Evolutionary conservation across 768 basidiomycete genomes (phyloP), one percentile per base, ranked within the genome.

Genomic region (Xerocomus brunneocitrinus): DNA sequence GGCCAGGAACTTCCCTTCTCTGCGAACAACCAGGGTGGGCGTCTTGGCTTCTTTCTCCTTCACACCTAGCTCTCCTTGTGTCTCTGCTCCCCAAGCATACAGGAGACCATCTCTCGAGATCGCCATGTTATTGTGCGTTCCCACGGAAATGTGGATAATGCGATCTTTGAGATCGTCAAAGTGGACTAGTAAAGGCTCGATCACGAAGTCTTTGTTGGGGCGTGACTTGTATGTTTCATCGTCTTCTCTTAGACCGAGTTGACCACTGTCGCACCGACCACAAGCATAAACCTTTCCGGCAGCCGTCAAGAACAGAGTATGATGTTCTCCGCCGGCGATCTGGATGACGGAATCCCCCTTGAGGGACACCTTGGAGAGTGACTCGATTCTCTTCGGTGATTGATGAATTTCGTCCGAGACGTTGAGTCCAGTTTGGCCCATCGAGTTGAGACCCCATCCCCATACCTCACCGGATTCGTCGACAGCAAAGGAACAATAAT

Each of bases 391-490:
- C 59, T 74, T 78, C 1, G 90, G 90, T 0, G 80, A 70, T 53
- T 80, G 78, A 13, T 80, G 78, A 12, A 91, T 79, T 50, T 85
- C 74, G 44, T 67, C 73, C 74, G 63, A 61, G 56, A 69, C 65
- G 8, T 74, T 76, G 0, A 87, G 84, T 31, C 89, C 89, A 1
- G 82, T 83, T 69, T 91, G 89, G 28, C 87, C 94, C 85, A 79
- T 89, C 70, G 76, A 90, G 69, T 98, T 97, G 54, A 94, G 75
- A n/a, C 95, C 95, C 95, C 95, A 98, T 12, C 83, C 92, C 85
- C 87, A 98, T 8, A 95, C 88, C 46, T 79, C 81, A 28, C 92
- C 94, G 6, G 76, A 73, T 49, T 87, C 81, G 66, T 93, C 87
- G 52, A 98, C 83, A 3, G 94, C 95, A 63, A 97, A 98, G 0